Percentiles rank a stretch among this genome's conserved stretches.
phyloP scores from a whole-genome alignment of 2,329 filamentous ascomycete species.

The Fusarium sacchari region DNA sequence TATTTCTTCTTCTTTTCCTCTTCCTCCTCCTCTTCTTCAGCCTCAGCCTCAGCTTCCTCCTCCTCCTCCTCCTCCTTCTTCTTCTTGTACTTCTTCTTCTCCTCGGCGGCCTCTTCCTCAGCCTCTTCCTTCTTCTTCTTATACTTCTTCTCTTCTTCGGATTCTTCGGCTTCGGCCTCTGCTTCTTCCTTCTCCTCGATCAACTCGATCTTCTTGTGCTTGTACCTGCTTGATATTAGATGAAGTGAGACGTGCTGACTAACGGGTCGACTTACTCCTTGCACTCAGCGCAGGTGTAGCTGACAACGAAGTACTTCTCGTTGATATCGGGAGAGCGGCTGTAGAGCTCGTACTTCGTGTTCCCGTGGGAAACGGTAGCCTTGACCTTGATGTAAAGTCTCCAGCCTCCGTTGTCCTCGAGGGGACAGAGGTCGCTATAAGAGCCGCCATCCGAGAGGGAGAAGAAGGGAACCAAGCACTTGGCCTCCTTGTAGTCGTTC shows the following conservation, averaged over 20 bases:
- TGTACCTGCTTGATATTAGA: constrained; percentile 10
- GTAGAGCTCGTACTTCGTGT: constrained; percentile 39
- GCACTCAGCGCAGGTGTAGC: constrained; percentile 44
- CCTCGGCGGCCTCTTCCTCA: neutral
- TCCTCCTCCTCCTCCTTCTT: neutral
- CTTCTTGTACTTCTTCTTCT: neutral
- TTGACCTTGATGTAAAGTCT: constrained; percentile 44
- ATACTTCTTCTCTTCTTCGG: neutral
- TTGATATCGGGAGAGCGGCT: constrained; percentile 36
- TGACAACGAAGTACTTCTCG: constrained; percentile 42
- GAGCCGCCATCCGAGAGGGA: constrained; percentile 40
- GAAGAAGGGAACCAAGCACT: constrained; percentile 41
- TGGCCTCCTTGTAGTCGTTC: constrained; percentile 37
- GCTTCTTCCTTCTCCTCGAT: constrained; percentile 1
- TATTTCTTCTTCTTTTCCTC: constrained; percentile 1
- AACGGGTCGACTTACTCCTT: constrained; percentile 19
- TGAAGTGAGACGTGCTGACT: neutral
- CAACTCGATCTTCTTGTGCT: constrained; percentile 25
- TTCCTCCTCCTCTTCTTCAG: neutral
- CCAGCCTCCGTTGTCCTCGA: constrained; percentile 42
- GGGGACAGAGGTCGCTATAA: constrained; percentile 40
- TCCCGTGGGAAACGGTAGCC: constrained; percentile 33
- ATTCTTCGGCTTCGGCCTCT: neutral
- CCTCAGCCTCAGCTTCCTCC: neutral
- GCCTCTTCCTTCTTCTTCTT: neutral